These are phyloP conservation scores for Cladosporium austrohemisphaericum DNA, from an alignment of 2,329 filamentous ascomycete genomes.

Conservation along the genomic window DNA sequence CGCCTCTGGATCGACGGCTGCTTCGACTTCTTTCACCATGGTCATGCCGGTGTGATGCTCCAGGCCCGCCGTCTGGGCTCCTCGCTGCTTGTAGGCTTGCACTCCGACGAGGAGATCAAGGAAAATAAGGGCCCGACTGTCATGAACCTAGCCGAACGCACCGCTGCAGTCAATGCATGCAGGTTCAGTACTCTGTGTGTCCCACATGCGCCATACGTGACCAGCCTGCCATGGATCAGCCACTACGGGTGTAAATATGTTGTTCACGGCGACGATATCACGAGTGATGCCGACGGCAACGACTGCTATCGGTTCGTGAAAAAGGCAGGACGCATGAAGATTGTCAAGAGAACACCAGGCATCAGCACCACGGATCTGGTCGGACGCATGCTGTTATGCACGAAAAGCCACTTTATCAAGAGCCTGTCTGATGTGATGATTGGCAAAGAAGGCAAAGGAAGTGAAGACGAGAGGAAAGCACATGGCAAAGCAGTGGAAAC, in stretches of 20 bases:
- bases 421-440: constrained; percentile 61
- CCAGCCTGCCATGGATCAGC: constrained; percentile 85
- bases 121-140: constrained; percentile 98
- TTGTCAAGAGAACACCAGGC: constrained; percentile 91
- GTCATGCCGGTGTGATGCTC: constrained; percentile 93
- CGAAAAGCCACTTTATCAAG: constrained; percentile 87
- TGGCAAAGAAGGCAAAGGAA: constrained; percentile 70
- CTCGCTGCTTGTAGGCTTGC: constrained; percentile 86
- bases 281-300: constrained; percentile 85
- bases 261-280: constrained; percentile 95
- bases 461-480: constrained; percentile 60
- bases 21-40: constrained; percentile 98
- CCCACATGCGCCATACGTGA: constrained; percentile 88
- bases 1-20: constrained; percentile 98
- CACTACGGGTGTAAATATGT: constrained; percentile 96
- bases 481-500: constrained; percentile 67
- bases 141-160: constrained; percentile 89
- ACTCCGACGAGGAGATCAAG: constrained; percentile 92
- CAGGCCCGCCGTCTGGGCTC: constrained; percentile 88
- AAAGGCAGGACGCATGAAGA: constrained; percentile 86
- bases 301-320: constrained; percentile 99
- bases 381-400: constrained; percentile 93
- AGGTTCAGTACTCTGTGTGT: constrained; percentile 87
- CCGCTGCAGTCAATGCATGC: constrained; percentile 89
- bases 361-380: constrained; percentile 99